Percentiles rank a stretch among this genome's conserved stretches.
These are phyloP conservation scores for Xerophyta viscosa DNA, from an alignment of 106 monocot species.

Conservation along the genomic window DNA sequence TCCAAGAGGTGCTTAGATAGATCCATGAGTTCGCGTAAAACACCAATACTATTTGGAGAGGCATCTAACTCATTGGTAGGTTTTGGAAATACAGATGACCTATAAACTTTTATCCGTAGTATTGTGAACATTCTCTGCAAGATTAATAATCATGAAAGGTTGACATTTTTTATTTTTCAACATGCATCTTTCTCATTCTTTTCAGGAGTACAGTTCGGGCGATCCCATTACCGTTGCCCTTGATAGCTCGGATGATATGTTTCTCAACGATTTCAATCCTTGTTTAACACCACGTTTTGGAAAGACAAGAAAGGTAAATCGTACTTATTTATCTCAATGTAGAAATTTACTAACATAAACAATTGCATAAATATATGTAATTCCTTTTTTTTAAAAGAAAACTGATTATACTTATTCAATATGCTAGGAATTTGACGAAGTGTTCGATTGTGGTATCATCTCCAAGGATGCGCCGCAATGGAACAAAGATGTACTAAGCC, in stretches of 20 bases:
- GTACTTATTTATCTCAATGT: no score
- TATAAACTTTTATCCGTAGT: neutral
- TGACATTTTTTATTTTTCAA: no score
- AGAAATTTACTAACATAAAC: no score
- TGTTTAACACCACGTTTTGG: slow-evolving; percentile 82
- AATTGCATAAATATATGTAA: no score
- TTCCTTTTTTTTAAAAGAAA: neutral
- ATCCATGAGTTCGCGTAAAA: slow-evolving; percentile 45
- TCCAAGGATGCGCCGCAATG: neutral
- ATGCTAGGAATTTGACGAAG: neutral
- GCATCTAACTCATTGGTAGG: slow-evolving; percentile 49
- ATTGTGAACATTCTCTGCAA: no score
- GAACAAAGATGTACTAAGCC: no score
- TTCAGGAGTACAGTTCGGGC: slow-evolving; percentile 52
- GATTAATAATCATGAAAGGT: no score
- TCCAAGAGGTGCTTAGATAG: slow-evolving; percentile 36
- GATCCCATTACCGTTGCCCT: slow-evolving; percentile 20
- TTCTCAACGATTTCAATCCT: slow-evolving; percentile 75
- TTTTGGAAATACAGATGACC: neutral
- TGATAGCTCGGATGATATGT: slow-evolving; percentile 63
- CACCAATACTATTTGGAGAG: slow-evolving; percentile 34
- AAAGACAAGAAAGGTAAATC: slow-evolving; percentile 42
- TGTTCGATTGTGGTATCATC: slow-evolving; percentile 12
- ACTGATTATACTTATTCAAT: neutral
- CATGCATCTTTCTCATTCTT: neutral